Evolutionary conservation across 108 stramenopile species (phyloP).

Genomic region (Ochromonas danica): DNA sequence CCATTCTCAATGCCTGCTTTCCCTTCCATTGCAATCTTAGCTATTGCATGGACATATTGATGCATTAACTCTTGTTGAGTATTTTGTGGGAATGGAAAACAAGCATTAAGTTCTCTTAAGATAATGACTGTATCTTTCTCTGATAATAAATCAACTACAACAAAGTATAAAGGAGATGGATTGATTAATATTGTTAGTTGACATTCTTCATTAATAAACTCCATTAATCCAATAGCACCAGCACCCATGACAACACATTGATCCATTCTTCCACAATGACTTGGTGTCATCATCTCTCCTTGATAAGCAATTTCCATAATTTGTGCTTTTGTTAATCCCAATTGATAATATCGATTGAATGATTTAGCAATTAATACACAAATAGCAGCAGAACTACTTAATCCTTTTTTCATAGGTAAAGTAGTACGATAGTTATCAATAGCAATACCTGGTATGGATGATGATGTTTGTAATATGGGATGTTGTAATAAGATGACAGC

Average conservation of each 20-base stretch:
- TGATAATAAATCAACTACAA: conserved; percentile 38
- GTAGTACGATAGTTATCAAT: conserved; percentile 48
- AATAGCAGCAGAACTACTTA: conserved; percentile 46
- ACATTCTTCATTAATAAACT: neutral
- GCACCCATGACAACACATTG: conserved; percentile 50
- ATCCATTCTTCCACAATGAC: conserved; percentile 50
- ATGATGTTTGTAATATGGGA: neutral
- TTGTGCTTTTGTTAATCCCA: conserved; percentile 37
- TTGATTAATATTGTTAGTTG: neutral
- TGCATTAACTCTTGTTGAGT: conserved; percentile 27
- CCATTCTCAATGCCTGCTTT: conserved; percentile 31
- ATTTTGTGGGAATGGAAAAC: conserved; percentile 34
- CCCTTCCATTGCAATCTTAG: conserved; percentile 17
- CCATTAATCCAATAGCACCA: conserved; percentile 36
- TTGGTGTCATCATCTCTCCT: conserved; percentile 42
- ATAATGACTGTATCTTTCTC: conserved; percentile 44
- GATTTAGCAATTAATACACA: conserved; percentile 45
- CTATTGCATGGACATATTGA: conserved; percentile 28
- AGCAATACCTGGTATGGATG: conserved; percentile 24
- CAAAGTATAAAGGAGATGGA: neutral
- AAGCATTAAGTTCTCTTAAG: conserved; percentile 33
- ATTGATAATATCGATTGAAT: conserved; percentile 32
- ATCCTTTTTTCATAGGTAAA: conserved; percentile 47
- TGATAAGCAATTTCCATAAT: conserved; percentile 47
- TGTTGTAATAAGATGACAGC: conserved; percentile 7